These are phyloP conservation scores for Fusarium nelsonii DNA, from an alignment of 2,329 filamentous ascomycete species.

Conservation along the genomic window DNA sequence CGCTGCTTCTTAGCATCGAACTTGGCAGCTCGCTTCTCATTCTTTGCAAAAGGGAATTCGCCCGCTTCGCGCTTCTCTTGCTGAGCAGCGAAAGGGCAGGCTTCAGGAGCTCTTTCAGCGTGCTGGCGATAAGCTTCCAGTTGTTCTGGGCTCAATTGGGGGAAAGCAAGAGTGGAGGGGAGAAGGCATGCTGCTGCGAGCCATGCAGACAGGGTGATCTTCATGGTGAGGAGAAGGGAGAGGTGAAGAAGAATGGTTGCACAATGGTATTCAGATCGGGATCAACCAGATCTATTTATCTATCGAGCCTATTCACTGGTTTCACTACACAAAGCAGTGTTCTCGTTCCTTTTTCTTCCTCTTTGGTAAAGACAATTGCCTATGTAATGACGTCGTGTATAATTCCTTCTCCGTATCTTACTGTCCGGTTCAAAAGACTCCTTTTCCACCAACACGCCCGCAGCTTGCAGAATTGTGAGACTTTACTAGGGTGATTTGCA, in stretches of 20 bases:
- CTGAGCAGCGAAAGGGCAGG: slow-evolving; percentile 1
- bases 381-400: not conserved
- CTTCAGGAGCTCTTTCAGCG: not conserved
- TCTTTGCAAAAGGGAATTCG: not conserved
- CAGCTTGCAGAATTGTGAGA: not conserved
- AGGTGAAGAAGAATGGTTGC: not conserved
- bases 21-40: slow-evolving; percentile 1
- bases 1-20: slow-evolving; percentile 17
- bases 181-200: not conserved
- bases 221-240: not conserved
- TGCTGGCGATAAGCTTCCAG: slow-evolving; percentile 4
- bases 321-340: not conserved
- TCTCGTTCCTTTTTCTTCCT: not conserved
- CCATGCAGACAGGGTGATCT: not conserved
- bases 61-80: not conserved
- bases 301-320: accelerated
- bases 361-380: not conserved
- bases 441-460: accelerated
- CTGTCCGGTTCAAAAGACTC: too few species aligned
- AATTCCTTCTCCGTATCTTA: not conserved
- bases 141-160: slow-evolving; percentile 1
- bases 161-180: not conserved
- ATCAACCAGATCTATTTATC: not conserved
- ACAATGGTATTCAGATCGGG: accelerated
- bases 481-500: not conserved